Conservation (phyloP, 768 basidiomycete species). For the Suillus subluteus region DNA sequence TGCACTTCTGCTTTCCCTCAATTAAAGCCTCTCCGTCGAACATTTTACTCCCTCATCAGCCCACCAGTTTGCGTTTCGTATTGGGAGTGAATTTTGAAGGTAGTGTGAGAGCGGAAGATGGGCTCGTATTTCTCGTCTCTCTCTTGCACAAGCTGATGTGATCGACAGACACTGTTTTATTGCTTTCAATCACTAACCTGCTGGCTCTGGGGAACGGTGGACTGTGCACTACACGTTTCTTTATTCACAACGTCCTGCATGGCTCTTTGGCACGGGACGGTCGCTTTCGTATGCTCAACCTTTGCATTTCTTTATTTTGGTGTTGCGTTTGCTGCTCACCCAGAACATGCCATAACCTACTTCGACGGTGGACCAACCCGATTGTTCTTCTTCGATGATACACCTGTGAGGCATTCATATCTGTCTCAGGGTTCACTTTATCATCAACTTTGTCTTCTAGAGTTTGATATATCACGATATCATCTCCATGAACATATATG, state of each 20-base stretch:
- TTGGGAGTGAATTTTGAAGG: slow-evolving; percentile 53
- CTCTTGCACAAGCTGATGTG: background rate
- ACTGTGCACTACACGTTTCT: background rate
- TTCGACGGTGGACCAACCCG: slow-evolving; percentile 76
- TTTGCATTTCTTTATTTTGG: slow-evolving; percentile 25
- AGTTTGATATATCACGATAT: slow-evolving; percentile 81
- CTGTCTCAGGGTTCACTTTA: background rate
- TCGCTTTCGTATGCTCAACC: slow-evolving; percentile 27
- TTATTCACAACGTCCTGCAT: slow-evolving; percentile 21
- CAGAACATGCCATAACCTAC: slow-evolving; percentile 49
- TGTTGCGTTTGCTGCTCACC: slow-evolving; percentile 43
- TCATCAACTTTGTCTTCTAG: slow-evolving; percentile 35
- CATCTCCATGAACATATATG: slow-evolving; percentile 64
- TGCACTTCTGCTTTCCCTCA: slow-evolving; percentile 41
- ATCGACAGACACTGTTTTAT: no score
- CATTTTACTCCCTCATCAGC: slow-evolving; percentile 79
- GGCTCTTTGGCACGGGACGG: slow-evolving; percentile 30
- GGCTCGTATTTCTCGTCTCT: background rate
- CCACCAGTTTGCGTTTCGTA: slow-evolving; percentile 74
- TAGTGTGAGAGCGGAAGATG: slow-evolving; percentile 7
- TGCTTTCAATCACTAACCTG: background rate
- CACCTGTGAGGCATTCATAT: slow-evolving; percentile 58
- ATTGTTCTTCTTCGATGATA: slow-evolving; percentile 93
- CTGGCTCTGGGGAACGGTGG: background rate
- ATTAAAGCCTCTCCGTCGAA: slow-evolving; percentile 70